phyloP scores from a whole-genome alignment of 768 basidiomycete species.

The Rossbeevera mucosa region DNA sequence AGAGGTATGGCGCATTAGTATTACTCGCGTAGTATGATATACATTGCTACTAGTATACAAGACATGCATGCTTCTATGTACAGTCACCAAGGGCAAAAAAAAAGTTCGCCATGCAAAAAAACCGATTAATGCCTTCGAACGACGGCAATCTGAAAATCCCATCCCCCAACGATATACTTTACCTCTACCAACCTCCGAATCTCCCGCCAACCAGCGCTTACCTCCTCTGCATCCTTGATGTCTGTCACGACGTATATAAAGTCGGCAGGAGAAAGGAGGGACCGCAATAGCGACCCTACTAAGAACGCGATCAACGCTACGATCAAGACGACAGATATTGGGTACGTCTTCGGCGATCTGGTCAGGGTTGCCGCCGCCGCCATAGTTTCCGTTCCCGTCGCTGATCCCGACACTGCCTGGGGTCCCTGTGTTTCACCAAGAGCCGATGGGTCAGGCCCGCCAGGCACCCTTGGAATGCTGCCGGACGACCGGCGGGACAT shows the following conservation, averaged over 20 bases:
- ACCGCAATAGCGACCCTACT: constrained; percentile 85
- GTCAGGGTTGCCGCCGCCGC: constrained; percentile 2
- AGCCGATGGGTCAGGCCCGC: constrained; percentile 23
- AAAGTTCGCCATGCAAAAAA: not conserved
- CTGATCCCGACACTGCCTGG: not conserved
- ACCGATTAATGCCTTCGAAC: constrained; percentile 65
- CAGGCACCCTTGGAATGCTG: constrained; percentile 32
- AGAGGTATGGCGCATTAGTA: not conserved
- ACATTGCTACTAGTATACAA: constrained; percentile 9
- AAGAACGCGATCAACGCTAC: constrained; percentile 85
- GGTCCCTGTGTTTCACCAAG: constrained; percentile 13
- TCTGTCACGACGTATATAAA: constrained; percentile 78
- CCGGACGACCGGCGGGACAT: constrained; percentile 24
- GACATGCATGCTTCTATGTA: constrained; percentile 5
- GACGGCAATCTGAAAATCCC: constrained; percentile 85
- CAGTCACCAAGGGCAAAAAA: not conserved
- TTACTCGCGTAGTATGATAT: not conserved
- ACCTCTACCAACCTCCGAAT: constrained; percentile 77
- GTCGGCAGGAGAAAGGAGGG: constrained; percentile 84
- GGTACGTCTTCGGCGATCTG: constrained; percentile 28
- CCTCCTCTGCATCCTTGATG: constrained; percentile 48
- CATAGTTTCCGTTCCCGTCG: not conserved
- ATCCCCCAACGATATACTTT: constrained; percentile 75
- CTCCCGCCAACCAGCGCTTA: constrained; percentile 71
- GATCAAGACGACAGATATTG: constrained; percentile 58